Percentiles rank a stretch among this genome's conserved stretches.
Conservation (phyloP, 192 early-diverging fungal genomes). For the Coemansia sp. region DNA sequence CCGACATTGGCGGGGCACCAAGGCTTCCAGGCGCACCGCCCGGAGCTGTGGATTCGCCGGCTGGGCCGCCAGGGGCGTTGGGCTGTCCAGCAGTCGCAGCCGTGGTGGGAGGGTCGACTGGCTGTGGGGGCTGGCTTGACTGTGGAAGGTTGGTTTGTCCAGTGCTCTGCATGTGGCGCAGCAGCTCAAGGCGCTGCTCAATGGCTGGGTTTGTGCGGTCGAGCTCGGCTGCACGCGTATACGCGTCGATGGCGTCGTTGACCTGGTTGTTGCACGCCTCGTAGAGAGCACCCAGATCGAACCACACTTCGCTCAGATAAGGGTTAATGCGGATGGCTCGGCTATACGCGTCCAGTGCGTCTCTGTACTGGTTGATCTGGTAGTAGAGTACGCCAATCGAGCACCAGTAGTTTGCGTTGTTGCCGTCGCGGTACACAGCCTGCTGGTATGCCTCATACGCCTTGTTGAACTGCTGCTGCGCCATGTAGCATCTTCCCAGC, state of each 20-base stretch:
- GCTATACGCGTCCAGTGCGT: constrained; percentile 96
- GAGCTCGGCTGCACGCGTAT: constrained; percentile 87
- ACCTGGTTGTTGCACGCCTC: constrained; percentile 98
- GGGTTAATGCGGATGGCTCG: constrained; percentile 93
- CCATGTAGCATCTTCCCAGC: constrained; percentile 96
- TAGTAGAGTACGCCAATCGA: constrained; percentile 98
- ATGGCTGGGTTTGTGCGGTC: constrained; percentile 88
- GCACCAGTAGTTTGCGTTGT: constrained; percentile 97
- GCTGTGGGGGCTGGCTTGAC: constrained; percentile 31
- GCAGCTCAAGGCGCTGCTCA: constrained; percentile 67
- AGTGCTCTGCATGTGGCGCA: constrained; percentile 49
- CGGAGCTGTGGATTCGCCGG: constrained; percentile 28
- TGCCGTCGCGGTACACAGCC: constrained; percentile 89
- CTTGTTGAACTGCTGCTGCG: constrained; percentile 88
- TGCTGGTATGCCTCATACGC: constrained; percentile 98
- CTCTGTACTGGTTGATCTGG: constrained; percentile 90
- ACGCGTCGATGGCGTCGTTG: constrained; percentile 95
- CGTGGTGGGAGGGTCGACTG: constrained; percentile 44
- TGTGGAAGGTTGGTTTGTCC: constrained; percentile 37
- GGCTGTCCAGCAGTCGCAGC: constrained; percentile 39
- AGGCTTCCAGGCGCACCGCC: constrained; percentile 43
- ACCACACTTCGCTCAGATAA: constrained; percentile 97
- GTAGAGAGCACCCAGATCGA: constrained; percentile 93
- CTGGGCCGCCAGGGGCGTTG: constrained; percentile 51
- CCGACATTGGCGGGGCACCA: constrained; percentile 41